A percentile compares a stretch with the other conserved stretches of the same genome.
Evolutionary conservation across 148 eudicot genomes (phyloP).

Genomic region (Cornus controversa): DNA sequence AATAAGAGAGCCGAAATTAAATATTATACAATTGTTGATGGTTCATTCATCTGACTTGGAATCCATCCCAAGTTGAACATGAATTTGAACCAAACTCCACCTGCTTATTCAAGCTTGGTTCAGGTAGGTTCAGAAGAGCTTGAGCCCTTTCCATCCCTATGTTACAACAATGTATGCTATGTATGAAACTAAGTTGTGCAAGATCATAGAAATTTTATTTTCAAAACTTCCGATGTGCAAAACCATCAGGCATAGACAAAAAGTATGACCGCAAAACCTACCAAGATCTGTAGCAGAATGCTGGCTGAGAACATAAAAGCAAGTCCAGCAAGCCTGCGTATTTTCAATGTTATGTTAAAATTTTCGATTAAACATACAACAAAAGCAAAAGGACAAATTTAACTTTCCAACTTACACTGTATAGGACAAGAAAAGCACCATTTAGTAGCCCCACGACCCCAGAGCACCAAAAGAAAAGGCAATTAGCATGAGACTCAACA

Average conservation of each 20-base stretch:
- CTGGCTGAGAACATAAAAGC: conserved; percentile 93
- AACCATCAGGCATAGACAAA: conserved; percentile 11
- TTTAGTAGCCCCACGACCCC: conserved; percentile 19
- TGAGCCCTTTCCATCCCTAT: background rate
- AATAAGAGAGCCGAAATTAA: background rate
- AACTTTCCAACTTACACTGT: conserved; percentile 68
- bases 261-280: conserved; percentile 19
- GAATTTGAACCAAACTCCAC: background rate
- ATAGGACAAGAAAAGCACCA: conserved; percentile 22
- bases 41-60: background rate
- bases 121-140: background rate
- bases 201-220: background rate
- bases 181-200: background rate
- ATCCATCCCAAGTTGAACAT: background rate
- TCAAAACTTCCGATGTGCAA: background rate
- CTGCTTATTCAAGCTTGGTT: background rate
- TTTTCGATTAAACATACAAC: background rate
- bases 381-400: background rate
- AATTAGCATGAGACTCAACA: conserved; percentile 13
- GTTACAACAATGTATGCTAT: background rate
- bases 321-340: conserved; percentile 83
- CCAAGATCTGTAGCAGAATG: conserved; percentile 79
- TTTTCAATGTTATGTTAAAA: conserved; percentile 18
- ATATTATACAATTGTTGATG: background rate
- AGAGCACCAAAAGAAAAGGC: conserved; percentile 20